Base-by-base conservation (phyloP, 164 flowering plant genomes). In the Chimonanthus salicifolius region DNA sequence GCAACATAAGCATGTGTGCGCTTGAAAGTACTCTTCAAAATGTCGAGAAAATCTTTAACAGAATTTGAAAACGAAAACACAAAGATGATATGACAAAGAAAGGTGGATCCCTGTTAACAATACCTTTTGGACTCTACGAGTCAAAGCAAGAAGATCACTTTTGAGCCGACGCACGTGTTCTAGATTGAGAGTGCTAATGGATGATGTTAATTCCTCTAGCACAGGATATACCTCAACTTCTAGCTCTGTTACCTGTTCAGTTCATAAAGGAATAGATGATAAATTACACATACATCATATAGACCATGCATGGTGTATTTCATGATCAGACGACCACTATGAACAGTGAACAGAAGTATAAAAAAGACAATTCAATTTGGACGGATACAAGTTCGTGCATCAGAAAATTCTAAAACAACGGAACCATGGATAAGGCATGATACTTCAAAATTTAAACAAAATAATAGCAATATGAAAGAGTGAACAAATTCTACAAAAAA, bases 81-180 rank as follows among this genome's bases (percentile, higher is more conserved):
- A 7, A 5, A 47, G 70, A 68, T 68, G 43, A n/a, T 48, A 33
- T 46, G 69, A 66, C 45, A 47, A n/a, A 48, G 6, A 43, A 65
- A 47, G 21, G 20, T 54, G 60, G n/a, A 16, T 68, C 33, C 47
- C 21, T 44, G 45, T 71, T n/a, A 15, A 49, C 7, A 16, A 49
- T 76, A 91, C 99, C 97, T 95, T 95, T 79, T 95, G 99, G 77
- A 93, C 97, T 77, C 93, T 84, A 77, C 87, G 97, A 74, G 97
- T 93, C 87, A 95, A 82, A 4, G 92, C 86, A 74, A 95, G 94
- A 54, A 93, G 97, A 75, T 85, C 84, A n/a, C 98, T 97, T 85
- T 95, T 95, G 74, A 90, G 84, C 81, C 94, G 87, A 49, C 99
- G 96, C 20, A 90, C 97, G 58, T 84, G 94, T 82, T 95, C 99